A percentile compares a stretch with the other conserved stretches of the same genome.
phyloP scores from a whole-genome alignment of 2,329 filamentous ascomycete species.

The Aspergillus sp. region DNA sequence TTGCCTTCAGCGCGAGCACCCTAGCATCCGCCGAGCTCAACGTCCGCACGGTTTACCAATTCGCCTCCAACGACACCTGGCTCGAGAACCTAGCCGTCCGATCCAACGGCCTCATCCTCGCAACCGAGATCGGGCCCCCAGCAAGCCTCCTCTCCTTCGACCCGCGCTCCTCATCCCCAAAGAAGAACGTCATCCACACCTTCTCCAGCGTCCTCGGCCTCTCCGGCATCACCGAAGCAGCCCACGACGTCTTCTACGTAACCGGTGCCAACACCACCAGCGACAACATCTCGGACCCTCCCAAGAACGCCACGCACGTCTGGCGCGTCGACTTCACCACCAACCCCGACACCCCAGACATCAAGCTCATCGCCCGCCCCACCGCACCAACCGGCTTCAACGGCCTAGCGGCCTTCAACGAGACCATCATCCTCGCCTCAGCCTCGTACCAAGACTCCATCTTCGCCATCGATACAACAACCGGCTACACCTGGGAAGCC shows the following conservation, averaged over 20 bases:
- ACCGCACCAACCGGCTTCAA: conserved; percentile 1
- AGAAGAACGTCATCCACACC: background rate
- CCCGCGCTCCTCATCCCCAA: background rate
- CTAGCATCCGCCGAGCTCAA: background rate
- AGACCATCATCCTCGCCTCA: background rate
- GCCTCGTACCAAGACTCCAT: background rate
- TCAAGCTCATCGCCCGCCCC: background rate
- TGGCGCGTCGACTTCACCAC: conserved; percentile 1
- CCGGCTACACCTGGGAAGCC: background rate
- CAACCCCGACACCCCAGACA: background rate
- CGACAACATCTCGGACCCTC: background rate
- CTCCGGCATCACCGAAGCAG: background rate
- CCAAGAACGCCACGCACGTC: background rate
- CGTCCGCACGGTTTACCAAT: background rate
- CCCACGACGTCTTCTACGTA: conserved; percentile 2
- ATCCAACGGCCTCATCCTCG: background rate
- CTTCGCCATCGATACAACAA: background rate
- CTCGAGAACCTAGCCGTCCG: background rate
- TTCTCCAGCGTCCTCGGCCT: background rate
- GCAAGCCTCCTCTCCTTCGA: background rate
- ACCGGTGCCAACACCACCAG: conserved; percentile 2
- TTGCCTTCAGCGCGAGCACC: background rate
- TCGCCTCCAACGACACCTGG: conserved; percentile 4
- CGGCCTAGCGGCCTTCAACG: background rate
- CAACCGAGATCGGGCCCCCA: background rate